These are phyloP conservation scores for Parastagonospora nodorum DNA, from an alignment of 2,329 filamentous ascomycete genomes.

Conservation along the genomic window DNA sequence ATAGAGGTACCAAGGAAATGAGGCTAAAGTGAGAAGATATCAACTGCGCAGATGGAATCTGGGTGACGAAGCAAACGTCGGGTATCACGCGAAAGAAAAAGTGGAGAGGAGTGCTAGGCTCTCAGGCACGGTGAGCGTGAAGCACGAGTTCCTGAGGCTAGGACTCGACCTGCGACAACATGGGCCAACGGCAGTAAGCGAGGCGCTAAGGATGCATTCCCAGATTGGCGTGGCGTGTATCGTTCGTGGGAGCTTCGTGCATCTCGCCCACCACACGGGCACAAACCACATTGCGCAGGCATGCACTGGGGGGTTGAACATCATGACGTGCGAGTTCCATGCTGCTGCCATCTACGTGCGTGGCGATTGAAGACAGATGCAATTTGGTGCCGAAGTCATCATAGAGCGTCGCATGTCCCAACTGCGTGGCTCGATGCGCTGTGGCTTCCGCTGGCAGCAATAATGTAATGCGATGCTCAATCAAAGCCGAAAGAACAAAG, in stretches of 20 bases:
- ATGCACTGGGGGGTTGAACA: background rate
- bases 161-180: slow-evolving; percentile 16
- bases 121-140: slow-evolving; percentile 7
- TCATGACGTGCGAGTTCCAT: too few relatives aligned
- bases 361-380: too few relatives aligned
- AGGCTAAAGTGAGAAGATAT: slow-evolving; percentile 3
- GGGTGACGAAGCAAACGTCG: slow-evolving; percentile 8
- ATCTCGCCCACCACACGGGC: background rate
- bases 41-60: background rate
- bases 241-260: slow-evolving; percentile 28
- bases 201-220: slow-evolving; percentile 15
- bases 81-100: slow-evolving; percentile 28
- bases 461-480: background rate
- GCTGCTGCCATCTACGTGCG: too few relatives aligned
- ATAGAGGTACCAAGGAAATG: slow-evolving; percentile 2
- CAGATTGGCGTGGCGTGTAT: slow-evolving; percentile 12
- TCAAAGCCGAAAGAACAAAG: background rate
- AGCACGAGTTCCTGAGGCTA: slow-evolving; percentile 15
- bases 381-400: too few relatives aligned
- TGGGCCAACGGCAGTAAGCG: slow-evolving; percentile 17
- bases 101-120: slow-evolving; percentile 7
- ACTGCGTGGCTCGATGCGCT: slow-evolving; percentile 3
- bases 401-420: too few relatives aligned
- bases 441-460: slow-evolving; percentile 5
- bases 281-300: background rate